Conservation (phyloP, 148 eudicot genomes). For the Persicaria tinctoria region DNA sequence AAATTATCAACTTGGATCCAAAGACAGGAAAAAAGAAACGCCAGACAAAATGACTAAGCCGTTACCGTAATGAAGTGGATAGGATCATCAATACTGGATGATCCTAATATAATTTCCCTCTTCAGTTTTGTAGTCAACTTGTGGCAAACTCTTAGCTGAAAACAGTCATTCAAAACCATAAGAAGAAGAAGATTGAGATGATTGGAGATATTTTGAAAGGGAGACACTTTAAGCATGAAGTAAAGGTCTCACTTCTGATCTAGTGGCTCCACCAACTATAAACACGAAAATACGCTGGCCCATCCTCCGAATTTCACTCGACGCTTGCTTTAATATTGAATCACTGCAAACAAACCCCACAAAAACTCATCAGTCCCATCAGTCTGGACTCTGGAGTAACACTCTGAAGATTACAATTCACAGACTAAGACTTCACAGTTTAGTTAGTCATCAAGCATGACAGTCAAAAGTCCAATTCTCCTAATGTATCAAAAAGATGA, state of each 20-base stretch:
- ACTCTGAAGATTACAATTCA: too few species aligned
- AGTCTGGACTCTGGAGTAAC: too few species aligned
- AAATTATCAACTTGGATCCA: background rate
- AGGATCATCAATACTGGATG: slow-evolving; percentile 92
- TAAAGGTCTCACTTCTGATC: slow-evolving; percentile 63
- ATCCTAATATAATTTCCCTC: slow-evolving; percentile 80
- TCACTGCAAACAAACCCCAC: slow-evolving; percentile 41
- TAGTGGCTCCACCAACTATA: slow-evolving; percentile 89
- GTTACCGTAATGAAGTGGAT: slow-evolving; percentile 75
- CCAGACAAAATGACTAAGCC: background rate
- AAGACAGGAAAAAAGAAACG: background rate
- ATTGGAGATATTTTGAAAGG: background rate
- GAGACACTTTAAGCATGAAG: background rate
- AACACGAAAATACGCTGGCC: slow-evolving; percentile 88
- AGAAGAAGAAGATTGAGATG: background rate
- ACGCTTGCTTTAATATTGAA: slow-evolving; percentile 72
- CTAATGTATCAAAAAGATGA: too few species aligned
- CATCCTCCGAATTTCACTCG: slow-evolving; percentile 80
- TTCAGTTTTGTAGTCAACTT: slow-evolving; percentile 70
- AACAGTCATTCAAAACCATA: background rate
- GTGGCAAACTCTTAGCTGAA: slow-evolving; percentile 85
- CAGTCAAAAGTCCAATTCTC: too few species aligned
- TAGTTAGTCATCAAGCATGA: too few species aligned
- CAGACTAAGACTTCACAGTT: too few species aligned
- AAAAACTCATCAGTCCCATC: background rate